Evolutionary conservation across 495 filamentous ascomycete genomes (phyloP).

Genomic region (Tuber umbilicatum): DNA sequence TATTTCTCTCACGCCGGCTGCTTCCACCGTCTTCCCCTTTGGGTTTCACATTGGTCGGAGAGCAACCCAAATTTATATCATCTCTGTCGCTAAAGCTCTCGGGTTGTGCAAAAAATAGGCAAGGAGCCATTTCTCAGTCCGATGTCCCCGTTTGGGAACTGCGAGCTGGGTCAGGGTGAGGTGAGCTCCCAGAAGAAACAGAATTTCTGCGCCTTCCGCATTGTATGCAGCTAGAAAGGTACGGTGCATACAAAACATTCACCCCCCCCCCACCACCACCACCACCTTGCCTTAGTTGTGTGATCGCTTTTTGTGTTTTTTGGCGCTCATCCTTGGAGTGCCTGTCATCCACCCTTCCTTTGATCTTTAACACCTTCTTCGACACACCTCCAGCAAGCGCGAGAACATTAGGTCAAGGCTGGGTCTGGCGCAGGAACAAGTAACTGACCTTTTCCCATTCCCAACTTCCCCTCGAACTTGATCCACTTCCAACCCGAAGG

Average conservation of each 20-base stretch:
- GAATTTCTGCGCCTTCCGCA: not conserved
- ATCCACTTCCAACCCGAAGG: not conserved
- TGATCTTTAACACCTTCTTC: not conserved
- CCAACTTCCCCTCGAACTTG: not conserved
- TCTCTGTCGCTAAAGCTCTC: slow-evolving; percentile 26
- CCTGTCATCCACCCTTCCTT: not conserved
- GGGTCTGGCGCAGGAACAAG: not conserved
- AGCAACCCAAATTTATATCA: slow-evolving; percentile 33
- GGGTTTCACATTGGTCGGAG: slow-evolving; percentile 37
- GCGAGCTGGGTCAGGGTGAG: slow-evolving; percentile 8
- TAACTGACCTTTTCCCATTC: not conserved
- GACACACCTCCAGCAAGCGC: not conserved
- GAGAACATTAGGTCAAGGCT: not conserved
- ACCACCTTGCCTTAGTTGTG: slow-evolving; percentile 1
- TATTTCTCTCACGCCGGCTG: slow-evolving; percentile 15
- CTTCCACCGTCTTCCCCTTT: slow-evolving; percentile 29
- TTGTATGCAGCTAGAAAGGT: not conserved
- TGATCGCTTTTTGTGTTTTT: not conserved
- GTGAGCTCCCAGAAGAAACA: not conserved
- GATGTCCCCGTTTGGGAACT: slow-evolving; percentile 23
- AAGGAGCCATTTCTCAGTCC: slow-evolving; percentile 20
- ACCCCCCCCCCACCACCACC: not conserved
- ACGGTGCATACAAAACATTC: not conserved
- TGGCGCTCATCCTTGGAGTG: not conserved
- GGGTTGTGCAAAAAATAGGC: slow-evolving; percentile 32